phyloP scores from a whole-genome alignment of 331 rosid species.

The Malus hybrid region DNA sequence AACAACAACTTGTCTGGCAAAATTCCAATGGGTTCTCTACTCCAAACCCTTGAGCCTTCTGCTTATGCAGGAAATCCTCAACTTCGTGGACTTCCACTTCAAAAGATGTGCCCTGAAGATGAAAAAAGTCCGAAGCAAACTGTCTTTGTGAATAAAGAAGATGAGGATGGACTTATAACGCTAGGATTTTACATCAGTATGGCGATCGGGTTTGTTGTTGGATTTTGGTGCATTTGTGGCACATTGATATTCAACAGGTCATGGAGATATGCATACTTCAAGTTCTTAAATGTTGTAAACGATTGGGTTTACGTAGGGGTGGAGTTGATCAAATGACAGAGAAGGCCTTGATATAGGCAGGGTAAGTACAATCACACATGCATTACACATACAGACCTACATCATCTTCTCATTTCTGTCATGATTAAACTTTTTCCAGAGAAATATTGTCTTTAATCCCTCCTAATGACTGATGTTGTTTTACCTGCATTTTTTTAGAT shows the following conservation, averaged over 20 bases:
- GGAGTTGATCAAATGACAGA: no score
- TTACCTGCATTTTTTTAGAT: no score
- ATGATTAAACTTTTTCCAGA: no score
- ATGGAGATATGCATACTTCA: background rate
- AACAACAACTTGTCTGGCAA: background rate
- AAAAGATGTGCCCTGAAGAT: background rate
- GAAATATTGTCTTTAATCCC: no score
- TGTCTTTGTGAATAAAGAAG: fast-evolving
- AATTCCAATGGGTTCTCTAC: slow-evolving; percentile 5
- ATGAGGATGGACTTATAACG: background rate
- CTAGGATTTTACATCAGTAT: background rate
- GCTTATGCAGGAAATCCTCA: slow-evolving; percentile 1
- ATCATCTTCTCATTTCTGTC: no score
- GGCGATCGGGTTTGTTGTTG: background rate
- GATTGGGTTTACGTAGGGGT: background rate
- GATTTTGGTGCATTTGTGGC: slow-evolving; percentile 2
- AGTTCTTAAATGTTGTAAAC: background rate
- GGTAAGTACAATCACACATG: no score
- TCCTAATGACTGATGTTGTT: no score
- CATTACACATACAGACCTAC: no score
- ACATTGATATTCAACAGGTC: background rate
- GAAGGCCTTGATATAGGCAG: no score
- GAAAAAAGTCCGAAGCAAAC: background rate
- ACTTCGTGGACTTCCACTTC: slow-evolving; percentile 11
- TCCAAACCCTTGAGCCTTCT: background rate